A percentile compares a stretch with the other conserved stretches of the same genome.
These are phyloP conservation scores for Larix sibirica DNA, from an alignment of 83 land plant genomes.

Conservation along the genomic window DNA sequence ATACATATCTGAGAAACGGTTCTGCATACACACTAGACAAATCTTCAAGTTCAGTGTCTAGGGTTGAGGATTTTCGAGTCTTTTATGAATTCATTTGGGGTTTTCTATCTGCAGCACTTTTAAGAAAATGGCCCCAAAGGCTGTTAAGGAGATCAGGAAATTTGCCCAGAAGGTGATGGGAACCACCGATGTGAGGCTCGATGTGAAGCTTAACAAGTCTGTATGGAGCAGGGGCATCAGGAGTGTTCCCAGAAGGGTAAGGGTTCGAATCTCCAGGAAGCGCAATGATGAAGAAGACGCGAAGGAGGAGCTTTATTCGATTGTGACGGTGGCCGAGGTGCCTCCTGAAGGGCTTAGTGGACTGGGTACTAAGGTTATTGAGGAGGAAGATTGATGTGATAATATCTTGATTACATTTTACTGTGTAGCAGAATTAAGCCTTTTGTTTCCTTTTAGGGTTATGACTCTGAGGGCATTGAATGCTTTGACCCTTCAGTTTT, in stretches of 20 bases:
- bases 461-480: background rate
- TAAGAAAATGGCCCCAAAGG: conserved; percentile 55
- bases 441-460: background rate
- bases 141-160: conserved; percentile 47
- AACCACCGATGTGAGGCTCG: conserved; percentile 45
- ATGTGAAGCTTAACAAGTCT: conserved; percentile 50
- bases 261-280: conserved; percentile 52
- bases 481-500: background rate
- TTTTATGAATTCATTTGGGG: background rate
- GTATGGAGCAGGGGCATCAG: conserved; percentile 55
- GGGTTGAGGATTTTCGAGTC: too few species aligned
- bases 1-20: too few species aligned
- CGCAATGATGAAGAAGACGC: conserved; percentile 59
- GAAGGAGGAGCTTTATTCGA: conserved; percentile 47
- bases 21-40: too few species aligned
- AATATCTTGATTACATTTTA: background rate
- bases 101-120: conserved; percentile 31
- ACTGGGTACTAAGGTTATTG: conserved; percentile 54
- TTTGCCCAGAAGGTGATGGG: conserved; percentile 58
- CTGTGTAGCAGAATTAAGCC: too few species aligned
- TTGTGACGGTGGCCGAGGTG: conserved; percentile 59
- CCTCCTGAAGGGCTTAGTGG: conserved; percentile 57
- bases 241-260: conserved; percentile 57
- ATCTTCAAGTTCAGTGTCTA: too few species aligned
- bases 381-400: conserved; percentile 42